Evolutionary conservation across 306 rosid genomes (phyloP).

Genomic region (Vigna unguiculata): DNA sequence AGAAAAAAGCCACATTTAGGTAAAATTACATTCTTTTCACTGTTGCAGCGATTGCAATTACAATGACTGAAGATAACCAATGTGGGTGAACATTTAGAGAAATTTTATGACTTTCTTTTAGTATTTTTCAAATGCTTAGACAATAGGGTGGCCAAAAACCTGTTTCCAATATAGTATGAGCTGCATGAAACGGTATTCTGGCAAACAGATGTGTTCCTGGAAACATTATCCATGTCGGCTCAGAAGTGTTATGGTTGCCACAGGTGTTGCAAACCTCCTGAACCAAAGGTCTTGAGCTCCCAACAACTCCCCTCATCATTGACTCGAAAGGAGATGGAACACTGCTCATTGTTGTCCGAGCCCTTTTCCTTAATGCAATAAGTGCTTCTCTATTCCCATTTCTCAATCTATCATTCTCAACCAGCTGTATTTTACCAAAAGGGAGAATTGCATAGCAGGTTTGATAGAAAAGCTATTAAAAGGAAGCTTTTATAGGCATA

Average conservation of each 20-base stretch:
- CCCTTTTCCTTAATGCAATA: slow-evolving; percentile 82
- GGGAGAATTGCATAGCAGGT: slow-evolving; percentile 25
- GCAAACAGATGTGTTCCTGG: slow-evolving; percentile 84
- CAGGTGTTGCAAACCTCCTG: slow-evolving; percentile 87
- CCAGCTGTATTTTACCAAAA: slow-evolving; percentile 54
- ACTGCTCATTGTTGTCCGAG: slow-evolving; percentile 81
- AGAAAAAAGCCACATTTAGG: not conserved
- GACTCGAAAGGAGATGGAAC: slow-evolving; percentile 84
- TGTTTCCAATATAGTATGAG: slow-evolving; percentile 82
- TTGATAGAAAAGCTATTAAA: slow-evolving; percentile 23
- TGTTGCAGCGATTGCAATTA: slow-evolving; percentile 18
- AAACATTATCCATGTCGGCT: slow-evolving; percentile 84
- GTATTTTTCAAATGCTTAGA: not conserved
- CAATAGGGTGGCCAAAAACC: slow-evolving; percentile 47
- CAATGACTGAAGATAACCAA: slow-evolving; percentile 4
- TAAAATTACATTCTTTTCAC: slow-evolving; percentile 18
- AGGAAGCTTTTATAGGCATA: slow-evolving; percentile 5
- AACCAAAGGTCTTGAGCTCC: slow-evolving; percentile 71
- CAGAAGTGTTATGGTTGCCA: slow-evolving; percentile 79
- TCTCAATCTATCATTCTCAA: slow-evolving; percentile 87
- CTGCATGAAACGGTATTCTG: slow-evolving; percentile 84
- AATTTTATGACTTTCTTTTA: not conserved
- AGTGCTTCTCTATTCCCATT: slow-evolving; percentile 93
- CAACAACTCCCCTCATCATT: slow-evolving; percentile 79
- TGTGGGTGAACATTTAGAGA: slow-evolving; percentile 22